phyloP scores from a whole-genome alignment of 305 asterid genomes.

The Coffea humblotiana region DNA sequence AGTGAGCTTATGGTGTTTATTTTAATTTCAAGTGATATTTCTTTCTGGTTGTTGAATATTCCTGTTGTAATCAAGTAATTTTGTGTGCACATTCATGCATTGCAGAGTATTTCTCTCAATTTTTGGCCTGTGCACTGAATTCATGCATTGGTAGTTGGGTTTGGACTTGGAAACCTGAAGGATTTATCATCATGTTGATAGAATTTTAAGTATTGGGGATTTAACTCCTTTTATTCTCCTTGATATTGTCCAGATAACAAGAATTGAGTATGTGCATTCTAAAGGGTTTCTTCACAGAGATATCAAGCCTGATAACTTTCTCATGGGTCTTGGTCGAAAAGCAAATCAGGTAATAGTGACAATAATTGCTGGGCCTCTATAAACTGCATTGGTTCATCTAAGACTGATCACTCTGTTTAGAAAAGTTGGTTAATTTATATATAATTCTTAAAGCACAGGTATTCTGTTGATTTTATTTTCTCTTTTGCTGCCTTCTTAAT shows the following conservation, averaged over 20 bases:
- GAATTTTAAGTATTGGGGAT: not conserved
- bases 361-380: not conserved
- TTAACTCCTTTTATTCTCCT: conserved; percentile 18
- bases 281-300: conserved; percentile 95
- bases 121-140: not conserved
- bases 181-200: not conserved
- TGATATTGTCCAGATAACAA: conserved; percentile 59
- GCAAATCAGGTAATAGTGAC: conserved; percentile 72
- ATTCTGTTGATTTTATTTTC: not conserved
- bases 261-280: conserved; percentile 88
- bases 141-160: not conserved
- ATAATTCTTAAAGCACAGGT: not conserved
- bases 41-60: not conserved
- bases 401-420: not conserved
- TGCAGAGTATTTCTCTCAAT: not conserved
- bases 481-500: not conserved
- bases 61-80: not conserved
- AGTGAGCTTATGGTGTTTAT: not conserved
- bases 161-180: not conserved
- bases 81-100: not conserved
- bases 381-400: too few relatives aligned
- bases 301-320: conserved; percentile 95
- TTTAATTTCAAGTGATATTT: not conserved
- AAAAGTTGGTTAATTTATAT: conserved; percentile 1
- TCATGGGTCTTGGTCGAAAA: conserved; percentile 98